Conservation (phyloP, 2,329 filamentous ascomycete species). For the Fusarium vanettenii region DNA sequence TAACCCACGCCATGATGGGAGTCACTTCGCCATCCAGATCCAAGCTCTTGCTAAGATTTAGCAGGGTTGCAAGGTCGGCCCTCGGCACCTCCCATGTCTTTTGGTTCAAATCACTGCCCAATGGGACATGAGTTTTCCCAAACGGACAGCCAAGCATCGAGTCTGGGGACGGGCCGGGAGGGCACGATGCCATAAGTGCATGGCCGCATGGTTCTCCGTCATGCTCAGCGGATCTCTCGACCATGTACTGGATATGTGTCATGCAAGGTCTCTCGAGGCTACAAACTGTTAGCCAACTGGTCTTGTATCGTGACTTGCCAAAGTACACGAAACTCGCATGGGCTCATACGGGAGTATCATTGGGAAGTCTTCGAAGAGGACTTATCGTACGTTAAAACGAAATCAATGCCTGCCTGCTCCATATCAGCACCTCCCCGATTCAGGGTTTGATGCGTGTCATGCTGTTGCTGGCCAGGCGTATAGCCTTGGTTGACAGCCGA, state of each 20-base stretch:
- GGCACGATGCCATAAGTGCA: constrained; percentile 92
- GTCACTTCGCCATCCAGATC: constrained; percentile 92
- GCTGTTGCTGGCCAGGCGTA: constrained; percentile 48
- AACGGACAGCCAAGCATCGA: constrained; percentile 64
- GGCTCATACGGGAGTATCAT: constrained; percentile 69
- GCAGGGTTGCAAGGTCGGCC: constrained; percentile 80
- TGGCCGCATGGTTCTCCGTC: constrained; percentile 84
- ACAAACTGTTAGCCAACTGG: constrained; percentile 63
- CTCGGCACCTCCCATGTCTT: constrained; percentile 85
- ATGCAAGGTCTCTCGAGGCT: constrained; percentile 93
- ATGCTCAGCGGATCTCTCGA: constrained; percentile 68
- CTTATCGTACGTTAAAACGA: constrained; percentile 86
- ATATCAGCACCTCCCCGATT: constrained; percentile 69
- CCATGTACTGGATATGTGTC: constrained; percentile 85
- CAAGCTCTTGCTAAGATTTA: constrained; percentile 85
- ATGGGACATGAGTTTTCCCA: constrained; percentile 56
- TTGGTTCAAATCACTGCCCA: constrained; percentile 58
- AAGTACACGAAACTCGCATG: constrained; percentile 36
- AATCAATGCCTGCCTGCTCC: constrained; percentile 88
- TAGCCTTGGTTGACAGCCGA: constrained; percentile 34
- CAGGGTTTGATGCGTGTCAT: constrained; percentile 34
- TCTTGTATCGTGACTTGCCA: constrained; percentile 26
- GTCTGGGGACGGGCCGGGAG: constrained; percentile 72
- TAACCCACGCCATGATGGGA: constrained; percentile 94
- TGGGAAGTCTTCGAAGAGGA: constrained; percentile 70